Evolutionary conservation across 371 early-diverging fungal species (phyloP).

Genomic region (Nosema muscidifuracis): DNA sequence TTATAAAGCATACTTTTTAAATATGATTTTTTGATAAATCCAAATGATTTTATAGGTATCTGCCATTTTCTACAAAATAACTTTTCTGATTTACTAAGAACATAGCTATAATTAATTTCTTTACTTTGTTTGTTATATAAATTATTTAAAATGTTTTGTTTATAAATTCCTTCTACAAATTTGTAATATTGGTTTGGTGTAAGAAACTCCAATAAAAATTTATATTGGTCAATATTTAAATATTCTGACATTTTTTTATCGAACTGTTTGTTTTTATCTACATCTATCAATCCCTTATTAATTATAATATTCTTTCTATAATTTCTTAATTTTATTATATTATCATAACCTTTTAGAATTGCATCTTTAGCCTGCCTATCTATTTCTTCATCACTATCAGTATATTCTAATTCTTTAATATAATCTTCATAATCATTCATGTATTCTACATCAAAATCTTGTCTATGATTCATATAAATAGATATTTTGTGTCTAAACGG

Average conservation of each 20-base stretch:
- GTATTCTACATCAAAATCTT: constrained; percentile 89
- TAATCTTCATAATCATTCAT: constrained; percentile 84
- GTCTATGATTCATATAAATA: constrained; percentile 90
- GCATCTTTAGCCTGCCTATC: constrained; percentile 78
- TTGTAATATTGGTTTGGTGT: neutral
- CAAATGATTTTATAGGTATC: neutral
- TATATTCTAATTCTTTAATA: constrained; percentile 82
- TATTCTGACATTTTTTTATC: constrained; percentile 63
- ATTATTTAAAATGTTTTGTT: neutral
- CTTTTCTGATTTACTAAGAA: neutral
- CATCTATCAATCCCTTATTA: constrained; percentile 74
- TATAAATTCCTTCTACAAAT: constrained; percentile 3
- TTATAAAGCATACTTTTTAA: neutral
- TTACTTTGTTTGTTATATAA: neutral
- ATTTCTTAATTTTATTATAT: constrained; percentile 71
- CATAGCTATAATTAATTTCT: neutral
- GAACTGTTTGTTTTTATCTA: constrained; percentile 72
- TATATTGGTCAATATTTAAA: constrained; percentile 6
- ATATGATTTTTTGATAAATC: neutral
- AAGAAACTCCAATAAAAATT: neutral
- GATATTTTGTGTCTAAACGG: constrained; percentile 38
- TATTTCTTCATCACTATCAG: constrained; percentile 65
- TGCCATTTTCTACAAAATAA: neutral
- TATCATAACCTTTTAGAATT: constrained; percentile 82
- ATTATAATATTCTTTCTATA: constrained; percentile 76